Conservation (phyloP, 2,329 filamentous ascomycete species). For the Huntiella savannae region DNA sequence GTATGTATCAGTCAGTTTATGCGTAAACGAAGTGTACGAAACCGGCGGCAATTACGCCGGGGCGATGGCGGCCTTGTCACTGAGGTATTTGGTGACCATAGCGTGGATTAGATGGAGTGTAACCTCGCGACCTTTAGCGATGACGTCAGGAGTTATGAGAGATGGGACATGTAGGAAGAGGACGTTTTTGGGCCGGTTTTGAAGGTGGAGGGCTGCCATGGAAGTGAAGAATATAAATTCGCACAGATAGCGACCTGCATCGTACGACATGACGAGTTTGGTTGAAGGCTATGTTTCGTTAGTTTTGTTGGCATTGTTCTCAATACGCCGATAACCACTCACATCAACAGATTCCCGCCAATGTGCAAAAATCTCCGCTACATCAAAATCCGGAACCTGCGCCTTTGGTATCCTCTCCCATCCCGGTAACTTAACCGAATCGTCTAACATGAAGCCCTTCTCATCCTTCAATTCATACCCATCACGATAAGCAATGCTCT, state of each 20-base stretch:
- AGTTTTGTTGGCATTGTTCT: constrained; percentile 9
- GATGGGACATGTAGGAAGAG: constrained; percentile 58
- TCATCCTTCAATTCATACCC: constrained; percentile 54
- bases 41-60: neutral
- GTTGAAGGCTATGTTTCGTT: constrained; percentile 17
- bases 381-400: constrained; percentile 35
- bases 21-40: neutral
- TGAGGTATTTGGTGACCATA: constrained; percentile 22
- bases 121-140: constrained; percentile 32
- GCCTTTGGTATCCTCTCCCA: constrained; percentile 36
- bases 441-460: constrained; percentile 39
- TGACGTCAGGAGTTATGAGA: constrained; percentile 28
- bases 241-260: constrained; percentile 56
- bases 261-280: constrained; percentile 41
- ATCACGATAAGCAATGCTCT: constrained; percentile 50
- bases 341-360: constrained; percentile 24
- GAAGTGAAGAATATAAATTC: constrained; percentile 63
- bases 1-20: too few species aligned
- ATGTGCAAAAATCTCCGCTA: constrained; percentile 34
- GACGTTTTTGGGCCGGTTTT: constrained; percentile 29
- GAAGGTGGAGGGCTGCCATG: constrained; percentile 35
- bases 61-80: too few species aligned
- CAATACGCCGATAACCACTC: neutral
- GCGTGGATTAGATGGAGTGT: constrained; percentile 35
- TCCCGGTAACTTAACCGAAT: constrained; percentile 28